These are phyloP conservation scores for Zygosaccharomyces pseudobailii DNA, from an alignment of 1,139 yeast genomes.

Conservation along the genomic window DNA sequence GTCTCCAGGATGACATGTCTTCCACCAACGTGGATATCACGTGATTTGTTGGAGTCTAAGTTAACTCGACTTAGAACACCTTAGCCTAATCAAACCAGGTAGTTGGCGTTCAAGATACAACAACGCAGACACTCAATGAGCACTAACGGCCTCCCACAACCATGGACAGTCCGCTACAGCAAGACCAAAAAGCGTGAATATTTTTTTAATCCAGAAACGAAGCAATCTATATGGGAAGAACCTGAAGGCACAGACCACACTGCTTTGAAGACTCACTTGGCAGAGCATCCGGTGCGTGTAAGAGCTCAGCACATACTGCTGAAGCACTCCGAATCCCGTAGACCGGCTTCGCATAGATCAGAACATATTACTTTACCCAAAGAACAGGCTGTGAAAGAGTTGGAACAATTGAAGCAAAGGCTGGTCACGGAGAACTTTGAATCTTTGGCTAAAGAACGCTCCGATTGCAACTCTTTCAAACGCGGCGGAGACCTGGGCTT, in stretches of 20 bases:
- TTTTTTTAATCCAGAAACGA: constrained; percentile 63
- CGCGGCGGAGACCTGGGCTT: constrained; percentile 90
- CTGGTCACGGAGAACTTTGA: constrained; percentile 49
- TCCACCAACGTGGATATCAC: not conserved
- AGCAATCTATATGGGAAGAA: constrained; percentile 85
- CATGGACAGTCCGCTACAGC: constrained; percentile 80
- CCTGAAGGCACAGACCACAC: constrained; percentile 77
- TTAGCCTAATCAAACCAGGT: not conserved
- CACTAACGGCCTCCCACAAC: constrained; percentile 69
- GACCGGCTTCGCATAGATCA: constrained; percentile 90
- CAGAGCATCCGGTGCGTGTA: constrained; percentile 55
- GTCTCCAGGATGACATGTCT: not conserved
- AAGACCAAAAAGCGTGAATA: constrained; percentile 82
- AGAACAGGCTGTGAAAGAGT: constrained; percentile 73
- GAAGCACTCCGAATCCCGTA: constrained; percentile 76
- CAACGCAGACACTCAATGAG: not conserved
- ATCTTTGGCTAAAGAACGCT: constrained; percentile 73
- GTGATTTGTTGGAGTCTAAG: not conserved
- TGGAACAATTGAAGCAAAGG: constrained; percentile 59
- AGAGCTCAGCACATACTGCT: constrained; percentile 70
- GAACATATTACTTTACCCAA: constrained; percentile 70
- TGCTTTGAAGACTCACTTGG: constrained; percentile 52
- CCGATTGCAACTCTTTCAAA: constrained; percentile 84
- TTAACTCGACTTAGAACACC: not conserved
- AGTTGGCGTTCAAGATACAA: not conserved